These are phyloP conservation scores for Rhodamnia rubescens DNA, from an alignment of 345 rosid genomes.

Conservation along the genomic window DNA sequence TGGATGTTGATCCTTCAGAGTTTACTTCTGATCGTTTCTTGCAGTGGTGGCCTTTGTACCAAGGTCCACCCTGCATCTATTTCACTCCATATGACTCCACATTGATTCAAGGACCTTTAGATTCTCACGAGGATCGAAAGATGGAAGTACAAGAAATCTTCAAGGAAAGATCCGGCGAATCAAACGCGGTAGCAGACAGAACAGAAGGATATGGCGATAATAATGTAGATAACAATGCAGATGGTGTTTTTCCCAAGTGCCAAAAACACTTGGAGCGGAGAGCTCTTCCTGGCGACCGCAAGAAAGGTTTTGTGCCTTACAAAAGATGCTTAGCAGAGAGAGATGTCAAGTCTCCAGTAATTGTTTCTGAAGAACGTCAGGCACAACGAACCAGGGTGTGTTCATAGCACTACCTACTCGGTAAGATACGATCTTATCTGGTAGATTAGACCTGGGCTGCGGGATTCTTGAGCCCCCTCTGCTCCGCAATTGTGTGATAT, in stretches of 20 bases:
- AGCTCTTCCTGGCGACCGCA: not conserved
- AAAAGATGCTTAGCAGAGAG: slow-evolving; percentile 57
- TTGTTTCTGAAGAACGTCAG: slow-evolving; percentile 29
- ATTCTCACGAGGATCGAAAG: not conserved
- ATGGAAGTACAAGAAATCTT: slow-evolving; percentile 22
- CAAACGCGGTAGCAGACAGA: not conserved
- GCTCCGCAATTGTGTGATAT: not conserved
- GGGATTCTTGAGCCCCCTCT: not conserved
- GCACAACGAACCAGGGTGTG: slow-evolving; percentile 39
- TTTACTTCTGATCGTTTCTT: slow-evolving; percentile 1
- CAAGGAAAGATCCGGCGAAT: slow-evolving; percentile 23
- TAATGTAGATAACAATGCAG: slow-evolving; percentile 25
- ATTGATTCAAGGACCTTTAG: not conserved
- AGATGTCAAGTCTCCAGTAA: slow-evolving; percentile 26
- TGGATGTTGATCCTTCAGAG: not conserved
- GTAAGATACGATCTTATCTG: not conserved
- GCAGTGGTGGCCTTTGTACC: slow-evolving; percentile 6
- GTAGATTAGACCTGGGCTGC: not conserved
- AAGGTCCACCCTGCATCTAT: slow-evolving; percentile 5
- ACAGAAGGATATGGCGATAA: not conserved
- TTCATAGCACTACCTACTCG: slow-evolving; percentile 12
- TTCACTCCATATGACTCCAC: slow-evolving; percentile 3
- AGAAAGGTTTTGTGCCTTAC: slow-evolving; percentile 51
- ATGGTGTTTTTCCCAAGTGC: not conserved
- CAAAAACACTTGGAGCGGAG: not conserved